Conservation (phyloP, 169 alveolate species). For the Theileria equi region DNA sequence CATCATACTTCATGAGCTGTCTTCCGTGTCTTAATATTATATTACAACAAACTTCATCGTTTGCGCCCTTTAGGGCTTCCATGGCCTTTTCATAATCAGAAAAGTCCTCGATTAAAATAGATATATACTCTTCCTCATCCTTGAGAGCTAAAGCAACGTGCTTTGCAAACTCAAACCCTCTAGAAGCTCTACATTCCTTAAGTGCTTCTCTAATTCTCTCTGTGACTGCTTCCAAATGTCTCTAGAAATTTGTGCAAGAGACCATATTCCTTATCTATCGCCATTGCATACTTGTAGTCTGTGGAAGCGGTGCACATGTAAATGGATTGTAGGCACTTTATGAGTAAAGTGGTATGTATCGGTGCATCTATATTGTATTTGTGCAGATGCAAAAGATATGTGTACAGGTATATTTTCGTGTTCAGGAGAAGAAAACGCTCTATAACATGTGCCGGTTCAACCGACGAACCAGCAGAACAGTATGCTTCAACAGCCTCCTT, state of each 20-base stretch:
- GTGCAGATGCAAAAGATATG: constrained; percentile 42
- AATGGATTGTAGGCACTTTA: constrained; percentile 44
- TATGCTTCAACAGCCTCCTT: constrained; percentile 40
- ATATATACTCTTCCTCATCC: constrained; percentile 45
- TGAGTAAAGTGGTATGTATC: constrained; percentile 41
- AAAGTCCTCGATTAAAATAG: constrained; percentile 57
- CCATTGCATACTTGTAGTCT: background rate
- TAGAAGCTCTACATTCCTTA: constrained; percentile 38
- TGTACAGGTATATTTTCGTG: constrained; percentile 46
- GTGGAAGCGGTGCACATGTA: no score
- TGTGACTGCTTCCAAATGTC: constrained; percentile 45
- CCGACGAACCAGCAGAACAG: constrained; percentile 29
- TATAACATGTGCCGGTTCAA: constrained; percentile 59
- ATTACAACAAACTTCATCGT: constrained; percentile 23
- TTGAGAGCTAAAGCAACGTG: constrained; percentile 42
- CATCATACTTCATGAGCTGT: constrained; percentile 25
- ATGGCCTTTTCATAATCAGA: constrained; percentile 35
- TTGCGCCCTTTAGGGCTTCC: constrained; percentile 13
- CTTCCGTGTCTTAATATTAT: constrained; percentile 42
- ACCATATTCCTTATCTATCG: background rate
- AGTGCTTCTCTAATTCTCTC: constrained; percentile 45
- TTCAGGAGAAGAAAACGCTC: constrained; percentile 34
- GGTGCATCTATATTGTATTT: constrained; percentile 10
- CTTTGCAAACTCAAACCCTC: constrained; percentile 53
- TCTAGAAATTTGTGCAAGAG: constrained; percentile 23